Percentiles rank a stretch among this genome's conserved stretches.
Conservation (phyloP, 306 rosid species). For the Medicago lupulina region DNA sequence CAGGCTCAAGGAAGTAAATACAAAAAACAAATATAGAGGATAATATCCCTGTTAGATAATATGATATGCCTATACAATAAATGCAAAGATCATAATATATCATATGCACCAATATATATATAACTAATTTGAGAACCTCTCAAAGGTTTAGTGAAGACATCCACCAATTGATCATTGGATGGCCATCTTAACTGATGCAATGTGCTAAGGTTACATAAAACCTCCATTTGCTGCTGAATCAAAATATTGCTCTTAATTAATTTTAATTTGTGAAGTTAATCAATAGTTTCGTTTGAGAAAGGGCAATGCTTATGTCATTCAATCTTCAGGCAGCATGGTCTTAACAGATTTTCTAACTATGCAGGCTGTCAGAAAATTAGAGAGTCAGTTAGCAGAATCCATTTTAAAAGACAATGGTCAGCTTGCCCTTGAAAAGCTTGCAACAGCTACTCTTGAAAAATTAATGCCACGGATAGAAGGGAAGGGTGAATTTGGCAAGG, state of each 20-base stretch:
- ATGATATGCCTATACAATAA: neutral
- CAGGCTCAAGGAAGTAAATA: neutral
- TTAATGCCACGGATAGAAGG: conserved; percentile 97
- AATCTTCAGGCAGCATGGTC: conserved; percentile 9
- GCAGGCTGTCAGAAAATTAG: conserved; percentile 86
- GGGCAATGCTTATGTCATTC: conserved; percentile 1
- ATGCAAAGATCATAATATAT: neutral
- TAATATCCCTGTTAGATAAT: neutral
- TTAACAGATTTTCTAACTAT: conserved; percentile 29
- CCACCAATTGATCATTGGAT: too few species aligned
- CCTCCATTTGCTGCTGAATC: neutral
- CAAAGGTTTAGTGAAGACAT: too few species aligned
- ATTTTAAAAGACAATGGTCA: conserved; percentile 72
- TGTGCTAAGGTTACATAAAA: neutral
- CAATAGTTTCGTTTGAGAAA: conserved; percentile 27
- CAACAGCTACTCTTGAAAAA: conserved; percentile 83
- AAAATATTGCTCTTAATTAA: neutral
- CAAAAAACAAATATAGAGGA: too few species aligned
- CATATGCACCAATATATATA: too few species aligned
- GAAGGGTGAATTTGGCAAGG: conserved; percentile 88
- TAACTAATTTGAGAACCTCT: too few species aligned
- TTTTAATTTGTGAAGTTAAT: conserved; percentile 15
- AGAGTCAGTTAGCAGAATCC: conserved; percentile 78
- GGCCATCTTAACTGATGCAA: neutral
- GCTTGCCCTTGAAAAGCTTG: conserved; percentile 80